Percentiles rank a stretch among this genome's conserved stretches.
phyloP scores from a whole-genome alignment of 2,329 filamentous ascomycete species.

The Ophiostoma australiae region DNA sequence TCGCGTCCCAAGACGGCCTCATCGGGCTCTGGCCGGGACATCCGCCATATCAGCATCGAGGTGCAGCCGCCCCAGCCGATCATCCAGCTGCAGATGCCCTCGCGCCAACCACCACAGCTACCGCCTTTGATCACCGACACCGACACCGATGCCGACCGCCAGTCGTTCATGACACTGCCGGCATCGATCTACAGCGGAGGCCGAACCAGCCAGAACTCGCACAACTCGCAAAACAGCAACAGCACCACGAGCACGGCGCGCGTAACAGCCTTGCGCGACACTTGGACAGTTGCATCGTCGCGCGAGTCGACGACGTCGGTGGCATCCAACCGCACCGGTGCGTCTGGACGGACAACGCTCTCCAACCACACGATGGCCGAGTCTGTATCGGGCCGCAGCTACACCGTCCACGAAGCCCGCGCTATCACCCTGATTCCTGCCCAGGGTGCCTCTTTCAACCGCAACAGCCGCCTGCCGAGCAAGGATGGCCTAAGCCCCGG shows the following conservation, averaged over 20 bases:
- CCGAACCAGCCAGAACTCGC: not conserved
- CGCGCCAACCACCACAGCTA: not conserved
- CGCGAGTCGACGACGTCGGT: conserved; percentile 37
- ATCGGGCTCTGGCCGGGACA: not conserved
- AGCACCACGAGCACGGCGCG: conserved; percentile 18
- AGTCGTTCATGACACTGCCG: conserved; percentile 1
- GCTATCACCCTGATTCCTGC: conserved; percentile 38
- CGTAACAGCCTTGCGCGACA: not conserved
- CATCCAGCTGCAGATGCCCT: not conserved
- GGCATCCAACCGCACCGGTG: conserved; percentile 14
- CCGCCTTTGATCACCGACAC: not conserved
- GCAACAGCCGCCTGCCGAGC: not conserved
- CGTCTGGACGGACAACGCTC: not conserved
- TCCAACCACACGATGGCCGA: conserved; percentile 1
- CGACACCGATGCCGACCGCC: not conserved
- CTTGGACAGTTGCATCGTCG: conserved; percentile 29
- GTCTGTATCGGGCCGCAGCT: conserved; percentile 10
- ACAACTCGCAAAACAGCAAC: conserved; percentile 19
- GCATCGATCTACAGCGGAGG: not conserved
- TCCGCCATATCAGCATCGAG: not conserved
- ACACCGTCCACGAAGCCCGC: conserved; percentile 37
- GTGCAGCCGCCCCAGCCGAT: not conserved
- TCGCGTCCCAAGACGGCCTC: conserved; percentile 34
- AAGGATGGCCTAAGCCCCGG: not conserved
- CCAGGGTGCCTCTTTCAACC: conserved; percentile 24